Evolutionary conservation across 305 asterid species (phyloP), one percentile per base, ranked within the genome.

Genomic region (Ilex paraguariensis): DNA sequence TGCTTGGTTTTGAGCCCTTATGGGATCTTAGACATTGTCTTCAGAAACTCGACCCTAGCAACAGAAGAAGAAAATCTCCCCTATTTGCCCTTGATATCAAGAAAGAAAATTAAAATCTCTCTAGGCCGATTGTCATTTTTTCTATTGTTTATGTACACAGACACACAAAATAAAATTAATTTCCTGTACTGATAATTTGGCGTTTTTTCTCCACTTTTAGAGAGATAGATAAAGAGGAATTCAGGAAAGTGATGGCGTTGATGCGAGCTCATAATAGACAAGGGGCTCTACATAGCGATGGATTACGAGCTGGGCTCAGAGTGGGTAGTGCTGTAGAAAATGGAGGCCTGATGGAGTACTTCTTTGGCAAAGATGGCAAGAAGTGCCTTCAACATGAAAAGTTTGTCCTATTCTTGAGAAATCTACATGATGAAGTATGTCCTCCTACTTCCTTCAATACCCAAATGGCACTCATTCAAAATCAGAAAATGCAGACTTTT

Each of bases 181-280:
- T 3, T 36, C 42, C 1, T 31, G 62, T 59, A 15, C 42, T 60
- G 44, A 36, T 46, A 21, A 9, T 42, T 44, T 14, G 36, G 14
- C 58, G 13, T 32, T 56, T 66, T 36, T 63, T 50, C 56, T 71
- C 53, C 32, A 36, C 42, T 63, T 56, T 64, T 68, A 91, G 97
- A 54, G 82, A 84, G 71, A 91, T 91, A 57, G 84, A 88, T 59
- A 72, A 77, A 62, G 87, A 81, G 67, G 98, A 91, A 73, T 91
- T 91, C 80, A 88, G 75, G 85, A 84, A 86, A 75, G 95, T 91
- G 70, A 91, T 91, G 98, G 69, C 80, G 58, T 73, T 88, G 83
- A 91, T 91, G 98, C 89, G 81, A 66, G 85, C 93, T 65, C 93
- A 88, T 66, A 84, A 82, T 73, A 81, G 98, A 78, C 98, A 88